A percentile compares a stretch with the other conserved stretches of the same genome.
Evolutionary conservation across 2,329 filamentous ascomycete genomes (phyloP).

Genomic region (Harringtonia aguacate): DNA sequence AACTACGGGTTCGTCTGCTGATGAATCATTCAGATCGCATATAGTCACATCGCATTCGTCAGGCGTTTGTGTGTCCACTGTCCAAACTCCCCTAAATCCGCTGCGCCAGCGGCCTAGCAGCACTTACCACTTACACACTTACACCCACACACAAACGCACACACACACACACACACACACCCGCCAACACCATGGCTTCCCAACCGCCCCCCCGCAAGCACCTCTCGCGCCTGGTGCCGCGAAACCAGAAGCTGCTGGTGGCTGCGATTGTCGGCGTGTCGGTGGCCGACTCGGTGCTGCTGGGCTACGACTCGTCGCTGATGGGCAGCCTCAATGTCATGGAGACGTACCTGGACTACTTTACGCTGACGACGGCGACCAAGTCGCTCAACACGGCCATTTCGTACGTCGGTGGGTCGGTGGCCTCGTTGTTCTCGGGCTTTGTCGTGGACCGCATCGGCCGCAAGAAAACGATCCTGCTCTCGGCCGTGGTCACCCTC

Average conservation of each 20-base stretch:
- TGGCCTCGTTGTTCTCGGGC: constrained; percentile 12
- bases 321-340: constrained; percentile 7
- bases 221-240: neutral
- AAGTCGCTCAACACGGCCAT: constrained; percentile 4
- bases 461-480: constrained; percentile 12
- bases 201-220: neutral
- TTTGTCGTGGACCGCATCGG: constrained; percentile 13
- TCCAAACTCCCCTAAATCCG: too few relatives aligned
- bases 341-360: too few relatives aligned
- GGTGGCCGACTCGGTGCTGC: neutral
- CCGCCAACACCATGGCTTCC: too few relatives aligned
- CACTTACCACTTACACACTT: too few relatives aligned
- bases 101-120: too few relatives aligned
- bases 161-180: too few relatives aligned
- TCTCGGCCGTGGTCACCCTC: constrained; percentile 5
- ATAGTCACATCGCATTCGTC: too few relatives aligned
- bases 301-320: neutral
- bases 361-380: constrained; percentile 10
- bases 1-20: too few relatives aligned
- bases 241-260: neutral
- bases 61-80: too few relatives aligned
- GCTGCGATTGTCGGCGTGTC: neutral
- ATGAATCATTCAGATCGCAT: too few relatives aligned
- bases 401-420: constrained; percentile 11
- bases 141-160: too few relatives aligned